Evolutionary conservation across 73 alveolate genomes (phyloP), one percentile per base, ranked within the genome.

Genomic region (Paramecium pentaurelia): DNA sequence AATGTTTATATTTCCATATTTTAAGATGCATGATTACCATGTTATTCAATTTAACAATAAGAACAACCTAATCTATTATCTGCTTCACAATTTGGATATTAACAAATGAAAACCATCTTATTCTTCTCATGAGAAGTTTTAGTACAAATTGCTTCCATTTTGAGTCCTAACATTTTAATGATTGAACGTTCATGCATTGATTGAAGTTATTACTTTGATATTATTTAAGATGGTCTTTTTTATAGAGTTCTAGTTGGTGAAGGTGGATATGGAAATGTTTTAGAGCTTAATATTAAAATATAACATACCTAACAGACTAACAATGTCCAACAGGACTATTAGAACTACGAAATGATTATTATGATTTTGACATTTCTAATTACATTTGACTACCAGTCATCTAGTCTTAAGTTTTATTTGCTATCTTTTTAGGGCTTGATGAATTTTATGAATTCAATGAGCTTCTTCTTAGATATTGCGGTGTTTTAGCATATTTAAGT

Each of bases 61-160:
- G 91, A 34, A 25, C 91, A 80, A 32, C 91, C 91, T 80, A 80
- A 80, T 44, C 91, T 14, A 45, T 80, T 49, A 14, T 80, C 91
- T 7, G 91, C 75, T 38, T 73, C 40, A 45, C 91, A 80, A 14
- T 80, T 36, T 27, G 71, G 75, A 40, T 42, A 45, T 42, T 80
- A n/a, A 27, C 91, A 80, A 44, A 80, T 80, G 54, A 44, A 80
- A 9, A 80, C 16, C 75, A 80, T 80, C 34, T 80, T 80, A 47
- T 80, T 80, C 91, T 80, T 80, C 14, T 80, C 75, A 80, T 80
- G 91, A 28, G 45, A 22, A 44, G 1, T 22, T 47, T 80, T 80
- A 10, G 91, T 34, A 44, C 91, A 80, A 4, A 80, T 42, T 8
- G 91, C 91, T 49, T 80, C 91, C 73, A 80, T 42, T 12, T 80